Evolutionary conservation across 1,284 basidiomycete species (phyloP).

Genomic region (Takashimella tepidaria): DNA sequence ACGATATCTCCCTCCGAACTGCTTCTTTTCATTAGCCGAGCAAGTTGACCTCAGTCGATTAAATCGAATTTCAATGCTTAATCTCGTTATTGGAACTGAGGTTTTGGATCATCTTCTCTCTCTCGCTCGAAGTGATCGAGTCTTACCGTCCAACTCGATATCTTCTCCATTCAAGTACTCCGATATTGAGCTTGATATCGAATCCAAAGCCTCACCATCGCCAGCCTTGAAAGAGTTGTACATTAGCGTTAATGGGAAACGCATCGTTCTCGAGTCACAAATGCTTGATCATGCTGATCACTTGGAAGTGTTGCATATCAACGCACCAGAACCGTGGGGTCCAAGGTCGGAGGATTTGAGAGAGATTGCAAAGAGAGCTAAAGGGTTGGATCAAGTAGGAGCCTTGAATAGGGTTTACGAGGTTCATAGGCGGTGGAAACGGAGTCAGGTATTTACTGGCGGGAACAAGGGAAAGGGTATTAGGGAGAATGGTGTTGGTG

Average conservation of each 20-base stretch:
- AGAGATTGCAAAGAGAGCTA: conserved; percentile 21
- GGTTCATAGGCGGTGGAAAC: conserved; percentile 22
- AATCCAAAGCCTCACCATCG: conserved; percentile 10
- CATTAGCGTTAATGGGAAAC: conserved; percentile 19
- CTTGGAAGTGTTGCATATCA: conserved; percentile 36
- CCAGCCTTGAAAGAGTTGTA: conserved; percentile 34
- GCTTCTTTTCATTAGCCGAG: conserved; percentile 10
- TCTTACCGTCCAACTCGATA: neutral
- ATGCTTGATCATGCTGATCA: neutral
- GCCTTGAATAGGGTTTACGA: conserved; percentile 42
- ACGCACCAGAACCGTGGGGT: conserved; percentile 27
- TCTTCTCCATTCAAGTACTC: too few relatives aligned
- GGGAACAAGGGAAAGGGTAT: neutral
- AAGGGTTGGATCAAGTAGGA: conserved; percentile 36
- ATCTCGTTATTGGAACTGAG: conserved; percentile 22
- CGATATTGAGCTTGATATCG: too few relatives aligned
- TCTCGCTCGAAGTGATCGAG: neutral
- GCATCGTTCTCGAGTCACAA: conserved; percentile 16
- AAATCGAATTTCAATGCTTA: conserved; percentile 30
- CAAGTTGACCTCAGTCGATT: conserved; percentile 21
- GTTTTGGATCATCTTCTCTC: conserved; percentile 5
- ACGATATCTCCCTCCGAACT: conserved; percentile 14
- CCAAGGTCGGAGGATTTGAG: conserved; percentile 25
- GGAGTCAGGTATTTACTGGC: neutral
- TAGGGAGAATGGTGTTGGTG: too few relatives aligned